phyloP scores from a whole-genome alignment of 2,329 filamentous ascomycete genomes.

The Rhynchosporium secalis region DNA sequence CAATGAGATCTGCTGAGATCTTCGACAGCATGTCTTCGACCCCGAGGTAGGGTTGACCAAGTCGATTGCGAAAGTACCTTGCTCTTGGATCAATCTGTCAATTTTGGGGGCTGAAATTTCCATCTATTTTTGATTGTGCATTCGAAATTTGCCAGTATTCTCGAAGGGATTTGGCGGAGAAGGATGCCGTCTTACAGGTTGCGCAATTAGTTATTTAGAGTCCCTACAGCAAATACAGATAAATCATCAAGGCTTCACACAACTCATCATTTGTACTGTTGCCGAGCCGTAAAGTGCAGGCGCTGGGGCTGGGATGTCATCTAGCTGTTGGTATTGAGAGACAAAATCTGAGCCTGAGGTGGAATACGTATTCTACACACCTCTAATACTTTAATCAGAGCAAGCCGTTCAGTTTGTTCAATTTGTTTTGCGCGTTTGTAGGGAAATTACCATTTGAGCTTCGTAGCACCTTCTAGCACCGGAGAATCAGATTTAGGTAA shows the following conservation, averaged over 20 bases:
- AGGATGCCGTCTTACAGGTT: background rate
- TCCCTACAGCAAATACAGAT: background rate
- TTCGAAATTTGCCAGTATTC: too few species aligned
- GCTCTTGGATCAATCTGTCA: too few species aligned
- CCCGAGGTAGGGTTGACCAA: too few species aligned
- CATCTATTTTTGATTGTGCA: too few species aligned
- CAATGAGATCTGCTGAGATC: background rate
- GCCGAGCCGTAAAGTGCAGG: background rate
- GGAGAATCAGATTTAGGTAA: background rate
- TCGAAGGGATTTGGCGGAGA: background rate
- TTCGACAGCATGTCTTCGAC: background rate
- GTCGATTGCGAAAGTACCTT: too few species aligned
- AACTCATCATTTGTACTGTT: background rate
- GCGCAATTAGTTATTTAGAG: background rate
- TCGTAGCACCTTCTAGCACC: background rate
- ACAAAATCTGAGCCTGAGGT: background rate
- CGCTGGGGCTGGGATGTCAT: background rate
- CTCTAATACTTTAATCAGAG: background rate
- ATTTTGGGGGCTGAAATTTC: too few species aligned
- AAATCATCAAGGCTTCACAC: background rate
- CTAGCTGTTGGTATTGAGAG: background rate
- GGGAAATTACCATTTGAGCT: constrained; percentile 1
- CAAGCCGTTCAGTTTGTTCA: background rate
- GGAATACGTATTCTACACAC: background rate
- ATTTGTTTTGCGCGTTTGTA: background rate